Percentiles rank a stretch among this genome's conserved stretches.
Conservation (phyloP, 345 rosid species). For the Brassica juncea region DNA sequence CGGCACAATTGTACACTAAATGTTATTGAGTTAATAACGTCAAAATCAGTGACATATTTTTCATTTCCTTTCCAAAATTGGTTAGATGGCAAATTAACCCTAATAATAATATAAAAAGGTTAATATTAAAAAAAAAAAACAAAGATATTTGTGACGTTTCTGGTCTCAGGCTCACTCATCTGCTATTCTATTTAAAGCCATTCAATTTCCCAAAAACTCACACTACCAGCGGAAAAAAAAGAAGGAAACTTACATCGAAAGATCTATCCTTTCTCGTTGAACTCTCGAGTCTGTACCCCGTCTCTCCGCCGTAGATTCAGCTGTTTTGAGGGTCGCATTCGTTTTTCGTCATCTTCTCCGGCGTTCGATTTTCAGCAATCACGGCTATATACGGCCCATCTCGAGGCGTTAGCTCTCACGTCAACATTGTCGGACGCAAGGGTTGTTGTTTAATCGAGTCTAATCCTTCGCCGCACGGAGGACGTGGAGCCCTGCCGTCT, state of each 20-base stretch:
- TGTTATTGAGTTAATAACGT: too few relatives aligned
- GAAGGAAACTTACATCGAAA: not conserved
- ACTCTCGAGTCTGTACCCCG: not conserved
- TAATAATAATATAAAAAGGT: not conserved
- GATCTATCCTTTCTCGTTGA: not conserved
- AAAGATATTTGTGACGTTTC: not conserved
- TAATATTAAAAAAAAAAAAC: too few relatives aligned
- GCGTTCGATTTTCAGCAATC: slow-evolving; percentile 53
- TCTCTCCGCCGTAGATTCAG: not conserved
- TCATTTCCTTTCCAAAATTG: too few relatives aligned
- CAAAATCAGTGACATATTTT: too few relatives aligned
- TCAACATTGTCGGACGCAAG: slow-evolving; percentile 76
- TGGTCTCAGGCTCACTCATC: slow-evolving; percentile 37
- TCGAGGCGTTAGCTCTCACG: slow-evolving; percentile 63
- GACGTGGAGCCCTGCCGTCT: slow-evolving; percentile 99
- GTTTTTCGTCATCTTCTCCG: not conserved
- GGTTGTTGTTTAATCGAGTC: slow-evolving; percentile 75
- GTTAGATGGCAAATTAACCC: too few relatives aligned
- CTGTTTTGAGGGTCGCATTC: slow-evolving; percentile 33
- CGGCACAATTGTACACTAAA: too few relatives aligned
- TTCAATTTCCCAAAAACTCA: slow-evolving; percentile 15
- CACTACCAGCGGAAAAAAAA: not conserved
- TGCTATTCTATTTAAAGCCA: slow-evolving; percentile 46
- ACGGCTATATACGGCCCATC: slow-evolving; percentile 88
- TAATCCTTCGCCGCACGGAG: slow-evolving; percentile 99